Conservation (phyloP, 106 monocot genomes). For the Dendrobium nobile region DNA sequence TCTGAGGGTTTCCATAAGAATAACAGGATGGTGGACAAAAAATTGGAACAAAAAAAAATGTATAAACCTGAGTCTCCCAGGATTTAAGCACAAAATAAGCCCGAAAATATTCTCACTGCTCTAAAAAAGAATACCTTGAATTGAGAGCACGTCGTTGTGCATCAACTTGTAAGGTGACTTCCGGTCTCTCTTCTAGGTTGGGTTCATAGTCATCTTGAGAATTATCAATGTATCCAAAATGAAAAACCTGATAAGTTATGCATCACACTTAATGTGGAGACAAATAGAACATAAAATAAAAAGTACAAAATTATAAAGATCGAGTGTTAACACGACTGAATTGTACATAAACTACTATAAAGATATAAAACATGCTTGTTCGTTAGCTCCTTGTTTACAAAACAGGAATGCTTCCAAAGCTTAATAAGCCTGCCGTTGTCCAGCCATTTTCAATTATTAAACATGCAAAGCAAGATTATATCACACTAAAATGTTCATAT, state of each 20-base stretch:
- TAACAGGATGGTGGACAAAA: not conserved
- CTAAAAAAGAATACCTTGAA: slow-evolving; percentile 46
- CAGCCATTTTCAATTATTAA: not conserved
- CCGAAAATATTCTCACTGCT: not conserved
- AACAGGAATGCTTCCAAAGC: not conserved
- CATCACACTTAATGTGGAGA: not conserved
- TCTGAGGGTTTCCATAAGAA: not conserved
- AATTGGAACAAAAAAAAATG: not conserved
- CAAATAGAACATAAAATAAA: not conserved
- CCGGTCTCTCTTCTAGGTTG: slow-evolving; percentile 30
- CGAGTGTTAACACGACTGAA: not conserved
- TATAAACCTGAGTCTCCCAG: not conserved
- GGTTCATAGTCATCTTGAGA: slow-evolving; percentile 24
- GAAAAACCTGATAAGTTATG: slow-evolving; percentile 41
- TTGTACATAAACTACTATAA: not conserved
- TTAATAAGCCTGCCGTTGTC: not conserved
- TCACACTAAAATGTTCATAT: not conserved
- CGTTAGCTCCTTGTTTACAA: not conserved
- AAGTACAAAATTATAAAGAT: not conserved
- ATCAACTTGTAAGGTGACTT: slow-evolving; percentile 58
- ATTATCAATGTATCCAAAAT: slow-evolving; percentile 60
- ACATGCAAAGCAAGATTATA: not conserved
- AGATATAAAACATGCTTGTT: not conserved
- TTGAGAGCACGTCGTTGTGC: slow-evolving; percentile 47
- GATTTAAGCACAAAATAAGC: not conserved